Evolutionary conservation across 768 basidiomycete species (phyloP).

Genomic region (Kwoniella sp.): DNA sequence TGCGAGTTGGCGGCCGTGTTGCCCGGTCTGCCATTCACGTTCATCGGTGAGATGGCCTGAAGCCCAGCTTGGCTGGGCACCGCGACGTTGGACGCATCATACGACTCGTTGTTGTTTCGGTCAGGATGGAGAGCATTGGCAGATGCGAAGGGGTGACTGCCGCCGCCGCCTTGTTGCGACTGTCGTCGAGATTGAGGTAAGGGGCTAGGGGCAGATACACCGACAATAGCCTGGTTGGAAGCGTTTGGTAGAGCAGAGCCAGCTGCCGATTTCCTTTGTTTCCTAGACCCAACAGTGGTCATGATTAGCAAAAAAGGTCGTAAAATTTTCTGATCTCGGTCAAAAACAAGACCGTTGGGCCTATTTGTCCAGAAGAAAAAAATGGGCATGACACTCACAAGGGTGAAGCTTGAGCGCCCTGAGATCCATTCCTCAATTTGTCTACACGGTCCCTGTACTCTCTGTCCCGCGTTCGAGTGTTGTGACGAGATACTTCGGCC

Average conservation of each 20-base stretch:
- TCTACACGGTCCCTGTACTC: constrained; percentile 50
- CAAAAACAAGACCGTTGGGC: no score
- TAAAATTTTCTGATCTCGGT: no score
- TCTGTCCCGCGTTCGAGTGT: constrained; percentile 48
- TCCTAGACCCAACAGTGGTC: constrained; percentile 26
- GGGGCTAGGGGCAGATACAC: constrained; percentile 52
- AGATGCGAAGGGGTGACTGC: constrained; percentile 50
- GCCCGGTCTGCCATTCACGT: constrained; percentile 41
- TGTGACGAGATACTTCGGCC: constrained; percentile 43
- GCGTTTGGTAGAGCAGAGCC: constrained; percentile 47
- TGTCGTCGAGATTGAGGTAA: constrained; percentile 49
- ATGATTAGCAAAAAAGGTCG: neutral
- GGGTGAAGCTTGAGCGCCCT: constrained; percentile 39
- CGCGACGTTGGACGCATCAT: constrained; percentile 49
- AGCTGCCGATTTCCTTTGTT: constrained; percentile 47
- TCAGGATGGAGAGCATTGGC: constrained; percentile 26
- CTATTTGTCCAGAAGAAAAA: constrained; percentile 2
- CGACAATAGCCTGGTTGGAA: constrained; percentile 54
- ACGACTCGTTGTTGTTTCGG: constrained; percentile 35
- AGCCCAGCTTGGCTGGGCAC: constrained; percentile 48
- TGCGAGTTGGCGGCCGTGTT: constrained; percentile 44
- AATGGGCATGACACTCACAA: constrained; percentile 31
- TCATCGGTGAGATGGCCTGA: constrained; percentile 51
- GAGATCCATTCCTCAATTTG: constrained; percentile 36
- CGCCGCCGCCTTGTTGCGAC: constrained; percentile 35